These are phyloP conservation scores for Cercospora sojina DNA, from an alignment of 2,329 filamentous ascomycete species.

Conservation along the genomic window DNA sequence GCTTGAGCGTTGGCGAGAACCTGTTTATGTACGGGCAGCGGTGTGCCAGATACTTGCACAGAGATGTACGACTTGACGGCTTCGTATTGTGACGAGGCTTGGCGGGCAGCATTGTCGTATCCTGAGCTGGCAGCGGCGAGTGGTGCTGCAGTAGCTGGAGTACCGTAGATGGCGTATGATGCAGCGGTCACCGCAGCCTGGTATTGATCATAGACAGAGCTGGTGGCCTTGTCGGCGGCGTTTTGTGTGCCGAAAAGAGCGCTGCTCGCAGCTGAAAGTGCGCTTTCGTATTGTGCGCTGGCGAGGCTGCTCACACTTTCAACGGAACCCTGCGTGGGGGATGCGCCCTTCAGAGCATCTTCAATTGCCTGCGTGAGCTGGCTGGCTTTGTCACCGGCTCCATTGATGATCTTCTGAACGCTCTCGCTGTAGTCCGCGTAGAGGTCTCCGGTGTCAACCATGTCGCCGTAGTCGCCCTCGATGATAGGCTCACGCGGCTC, in stretches of 20 bases:
- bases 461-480: constrained; percentile 43
- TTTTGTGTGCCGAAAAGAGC: constrained; percentile 54
- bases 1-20: constrained; percentile 67
- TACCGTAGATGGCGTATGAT: constrained; percentile 57
- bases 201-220: constrained; percentile 56
- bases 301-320: constrained; percentile 56
- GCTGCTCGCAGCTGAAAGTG: constrained; percentile 57
- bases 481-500: constrained; percentile 50
- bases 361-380: constrained; percentile 57
- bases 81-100: constrained; percentile 67
- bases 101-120: constrained; percentile 64
- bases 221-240: constrained; percentile 47
- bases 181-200: constrained; percentile 59
- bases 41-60: constrained; percentile 65
- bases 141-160: constrained; percentile 43
- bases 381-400: constrained; percentile 54
- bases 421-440: constrained; percentile 52
- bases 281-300: constrained; percentile 57
- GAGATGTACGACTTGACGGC: constrained; percentile 68
- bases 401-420: constrained; percentile 52
- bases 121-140: constrained; percentile 48
- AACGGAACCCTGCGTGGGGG: constrained; percentile 47
- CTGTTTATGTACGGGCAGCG: constrained; percentile 67
- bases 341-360: constrained; percentile 52
- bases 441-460: constrained; percentile 39